Conservation (phyloP, 192 early-diverging fungal species). For the Coemansia sp. region DNA sequence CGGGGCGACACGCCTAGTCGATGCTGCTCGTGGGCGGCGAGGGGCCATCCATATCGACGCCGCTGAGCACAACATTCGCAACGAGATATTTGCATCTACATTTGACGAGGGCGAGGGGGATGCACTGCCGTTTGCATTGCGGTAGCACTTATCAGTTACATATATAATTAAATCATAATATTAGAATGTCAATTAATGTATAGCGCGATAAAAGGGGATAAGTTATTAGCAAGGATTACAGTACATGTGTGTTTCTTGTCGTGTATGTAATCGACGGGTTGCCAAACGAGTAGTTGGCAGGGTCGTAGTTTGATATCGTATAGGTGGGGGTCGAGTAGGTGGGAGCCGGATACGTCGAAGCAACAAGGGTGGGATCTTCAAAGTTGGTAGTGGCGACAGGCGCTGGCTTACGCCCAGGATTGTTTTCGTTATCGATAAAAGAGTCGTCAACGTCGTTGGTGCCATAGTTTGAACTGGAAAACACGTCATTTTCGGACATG, state of each 20-base stretch:
- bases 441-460: slow-evolving; percentile 17
- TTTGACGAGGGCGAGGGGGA: slow-evolving; percentile 25
- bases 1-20: slow-evolving; percentile 10
- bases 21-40: slow-evolving; percentile 23
- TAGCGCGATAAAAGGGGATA: neutral
- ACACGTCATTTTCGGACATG: slow-evolving; percentile 23
- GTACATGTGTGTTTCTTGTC: slow-evolving; percentile 6
- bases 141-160: neutral
- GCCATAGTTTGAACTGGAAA: slow-evolving; percentile 19
- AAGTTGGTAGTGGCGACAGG: slow-evolving; percentile 11
- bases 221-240: neutral
- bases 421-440: slow-evolving; percentile 10
- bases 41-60: slow-evolving; percentile 42
- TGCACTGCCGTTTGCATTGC: slow-evolving; percentile 19
- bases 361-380: slow-evolving; percentile 11
- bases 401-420: slow-evolving; percentile 1
- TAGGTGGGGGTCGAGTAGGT: neutral
- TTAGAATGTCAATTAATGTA: neutral
- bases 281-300: slow-evolving; percentile 10
- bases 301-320: neutral
- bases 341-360: neutral
- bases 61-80: slow-evolving; percentile 41
- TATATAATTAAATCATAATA: neutral
- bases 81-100: slow-evolving; percentile 36
- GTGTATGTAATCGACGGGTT: slow-evolving; percentile 11